Evolutionary conservation across 352 stramenopile genomes (phyloP).

Genomic region (Globisporangium cederbergense): DNA sequence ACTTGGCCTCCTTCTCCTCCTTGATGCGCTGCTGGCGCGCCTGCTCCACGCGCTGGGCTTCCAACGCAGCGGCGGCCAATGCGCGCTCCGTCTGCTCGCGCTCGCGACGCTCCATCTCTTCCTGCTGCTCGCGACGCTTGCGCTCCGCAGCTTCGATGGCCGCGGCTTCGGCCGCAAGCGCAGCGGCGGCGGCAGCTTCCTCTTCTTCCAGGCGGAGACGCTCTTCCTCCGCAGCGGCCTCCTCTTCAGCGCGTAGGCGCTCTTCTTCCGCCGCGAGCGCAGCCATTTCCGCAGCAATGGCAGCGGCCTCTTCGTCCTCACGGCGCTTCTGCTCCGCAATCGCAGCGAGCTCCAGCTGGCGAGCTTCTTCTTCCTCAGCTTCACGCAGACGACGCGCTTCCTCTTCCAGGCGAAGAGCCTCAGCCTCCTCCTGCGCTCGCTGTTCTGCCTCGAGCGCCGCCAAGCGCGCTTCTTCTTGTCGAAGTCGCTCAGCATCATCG

Average conservation of each 20-base stretch:
- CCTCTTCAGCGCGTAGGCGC: slow-evolving; percentile 28
- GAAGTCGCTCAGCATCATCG: slow-evolving; percentile 14
- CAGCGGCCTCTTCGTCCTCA: slow-evolving; percentile 33
- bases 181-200: slow-evolving; percentile 1
- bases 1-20: slow-evolving; percentile 74
- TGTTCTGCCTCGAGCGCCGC: slow-evolving; percentile 6
- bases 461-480: slow-evolving; percentile 15
- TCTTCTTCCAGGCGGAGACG: slow-evolving; percentile 18
- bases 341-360: not conserved
- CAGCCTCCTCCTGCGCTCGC: slow-evolving; percentile 5
- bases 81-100: slow-evolving; percentile 37
- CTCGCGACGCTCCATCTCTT: slow-evolving; percentile 22
- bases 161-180: slow-evolving; percentile 14
- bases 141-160: slow-evolving; percentile 18
- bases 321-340: slow-evolving; percentile 31
- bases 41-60: slow-evolving; percentile 43
- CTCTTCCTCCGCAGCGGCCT: slow-evolving; percentile 29
- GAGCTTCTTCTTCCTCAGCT: slow-evolving; percentile 6
- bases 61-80: slow-evolving; percentile 37
- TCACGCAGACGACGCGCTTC: slow-evolving; percentile 7
- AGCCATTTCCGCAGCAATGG: slow-evolving; percentile 19
- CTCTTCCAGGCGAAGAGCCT: slow-evolving; percentile 2
- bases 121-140: slow-evolving; percentile 15
- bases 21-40: slow-evolving; percentile 44
- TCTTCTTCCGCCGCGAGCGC: slow-evolving; percentile 25